A percentile compares a stretch with the other conserved stretches of the same genome.
These are phyloP conservation scores for Gossypium australe DNA, from an alignment of 345 rosid species.

Conservation along the genomic window DNA sequence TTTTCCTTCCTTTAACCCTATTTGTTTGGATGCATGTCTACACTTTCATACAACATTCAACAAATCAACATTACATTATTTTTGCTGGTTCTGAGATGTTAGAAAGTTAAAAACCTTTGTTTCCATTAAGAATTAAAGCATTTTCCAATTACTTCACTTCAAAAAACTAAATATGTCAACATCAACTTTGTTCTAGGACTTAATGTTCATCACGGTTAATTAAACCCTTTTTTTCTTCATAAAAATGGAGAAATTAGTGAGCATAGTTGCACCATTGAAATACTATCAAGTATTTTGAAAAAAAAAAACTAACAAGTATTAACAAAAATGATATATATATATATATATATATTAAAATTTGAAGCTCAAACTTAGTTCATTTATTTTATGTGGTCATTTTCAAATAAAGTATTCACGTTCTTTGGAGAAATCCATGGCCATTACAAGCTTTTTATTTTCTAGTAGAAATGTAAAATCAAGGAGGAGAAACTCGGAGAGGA, in stretches of 20 bases:
- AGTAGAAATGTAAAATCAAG: not conserved
- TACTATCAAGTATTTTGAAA: too few species aligned
- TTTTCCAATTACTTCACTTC: not conserved
- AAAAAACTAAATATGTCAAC: not conserved
- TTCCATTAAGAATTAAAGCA: not conserved
- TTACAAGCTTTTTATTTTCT: not conserved
- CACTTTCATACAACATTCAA: not conserved
- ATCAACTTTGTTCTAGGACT: not conserved
- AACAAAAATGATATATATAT: too few species aligned
- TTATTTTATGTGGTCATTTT: too few species aligned
- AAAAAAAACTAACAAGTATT: too few species aligned
- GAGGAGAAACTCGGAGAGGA: not conserved
- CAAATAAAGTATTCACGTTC: slow-evolving; percentile 40
- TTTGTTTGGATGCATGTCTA: not conserved
- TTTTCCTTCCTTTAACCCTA: not conserved
- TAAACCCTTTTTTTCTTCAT: too few species aligned
- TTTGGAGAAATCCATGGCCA: slow-evolving; percentile 29
- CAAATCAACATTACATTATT: not conserved
- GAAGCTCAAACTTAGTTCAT: too few species aligned
- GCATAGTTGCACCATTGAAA: too few species aligned
- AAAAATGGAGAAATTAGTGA: too few species aligned
- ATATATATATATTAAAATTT: too few species aligned
- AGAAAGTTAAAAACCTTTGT: not conserved
- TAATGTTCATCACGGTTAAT: not conserved
- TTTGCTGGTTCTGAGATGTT: too few species aligned